Conservation (phyloP, 75 land plant genomes). For the Picea glauca region DNA sequence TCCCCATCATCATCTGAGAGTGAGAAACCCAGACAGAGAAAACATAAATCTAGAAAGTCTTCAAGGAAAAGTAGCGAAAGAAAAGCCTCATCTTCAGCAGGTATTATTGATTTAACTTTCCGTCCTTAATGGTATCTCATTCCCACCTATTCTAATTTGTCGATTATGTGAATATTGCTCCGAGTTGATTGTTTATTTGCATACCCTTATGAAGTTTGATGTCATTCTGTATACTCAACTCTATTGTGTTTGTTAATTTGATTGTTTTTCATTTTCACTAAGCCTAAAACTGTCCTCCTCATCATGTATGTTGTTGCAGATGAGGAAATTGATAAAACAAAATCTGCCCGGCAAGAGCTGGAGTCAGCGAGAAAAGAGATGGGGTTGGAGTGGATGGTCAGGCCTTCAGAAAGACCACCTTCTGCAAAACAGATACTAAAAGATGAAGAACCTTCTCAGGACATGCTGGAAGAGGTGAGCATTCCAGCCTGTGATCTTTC, state of each 20-base stretch:
- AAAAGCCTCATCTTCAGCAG: constrained; percentile 2
- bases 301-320: constrained; percentile 1
- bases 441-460: constrained; percentile 13
- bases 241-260: background rate
- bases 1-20: no score
- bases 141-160: no score
- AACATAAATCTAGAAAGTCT: background rate
- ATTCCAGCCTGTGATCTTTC: background rate
- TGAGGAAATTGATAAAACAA: background rate
- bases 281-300: background rate
- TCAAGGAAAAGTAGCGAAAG: constrained; percentile 1
- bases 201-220: background rate
- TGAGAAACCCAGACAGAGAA: no score
- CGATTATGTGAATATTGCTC: no score
- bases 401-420: constrained; percentile 28
- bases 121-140: no score
- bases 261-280: background rate
- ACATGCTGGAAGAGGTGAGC: constrained; percentile 22
- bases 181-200: no score
- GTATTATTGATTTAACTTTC: background rate
- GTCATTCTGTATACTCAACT: background rate
- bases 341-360: constrained; percentile 12
- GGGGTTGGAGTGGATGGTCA: constrained; percentile 93
- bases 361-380: constrained; percentile 56
- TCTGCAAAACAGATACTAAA: constrained; percentile 1